Conservation (phyloP, 2,329 filamentous ascomycete species). For the Trichothecium sympodiale region DNA sequence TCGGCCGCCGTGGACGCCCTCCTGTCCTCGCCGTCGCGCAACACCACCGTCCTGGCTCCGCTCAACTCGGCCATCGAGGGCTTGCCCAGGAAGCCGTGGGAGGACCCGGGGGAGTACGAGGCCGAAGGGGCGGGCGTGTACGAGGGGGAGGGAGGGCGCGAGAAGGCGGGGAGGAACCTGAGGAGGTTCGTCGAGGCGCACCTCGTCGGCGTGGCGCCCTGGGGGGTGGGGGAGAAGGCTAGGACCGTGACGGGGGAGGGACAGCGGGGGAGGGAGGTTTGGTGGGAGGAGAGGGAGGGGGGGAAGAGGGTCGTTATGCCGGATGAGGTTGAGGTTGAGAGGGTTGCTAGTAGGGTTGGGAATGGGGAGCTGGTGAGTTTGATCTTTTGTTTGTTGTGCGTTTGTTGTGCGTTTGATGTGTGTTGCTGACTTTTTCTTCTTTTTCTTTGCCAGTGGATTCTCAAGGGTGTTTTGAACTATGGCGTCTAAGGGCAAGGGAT, state of each 20-base stretch:
- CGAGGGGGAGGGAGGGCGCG: conserved; percentile 60
- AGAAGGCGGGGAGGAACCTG: conserved; percentile 67
- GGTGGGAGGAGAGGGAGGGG: conserved; percentile 68
- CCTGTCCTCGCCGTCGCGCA: conserved; percentile 53
- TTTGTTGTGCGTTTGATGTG: not conserved
- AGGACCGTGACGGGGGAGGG: conserved; percentile 45
- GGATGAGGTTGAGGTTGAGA: conserved; percentile 65
- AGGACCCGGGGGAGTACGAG: conserved; percentile 31
- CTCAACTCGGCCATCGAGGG: conserved; percentile 69
- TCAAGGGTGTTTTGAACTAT: conserved; percentile 42
- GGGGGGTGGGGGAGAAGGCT: conserved; percentile 62
- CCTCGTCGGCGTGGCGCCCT: conserved; percentile 64
- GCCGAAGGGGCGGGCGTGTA: conserved; percentile 52
- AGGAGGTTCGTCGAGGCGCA: conserved; percentile 77
- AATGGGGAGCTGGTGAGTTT: conserved; percentile 69
- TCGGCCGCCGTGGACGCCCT: conserved; percentile 57
- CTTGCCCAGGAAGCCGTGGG: conserved; percentile 77
- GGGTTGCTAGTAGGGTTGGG: conserved; percentile 60
- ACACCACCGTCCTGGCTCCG: conserved; percentile 81
- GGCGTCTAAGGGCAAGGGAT: conserved; percentile 2
- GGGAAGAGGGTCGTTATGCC: conserved; percentile 66
- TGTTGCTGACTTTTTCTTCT: conserved; percentile 11
- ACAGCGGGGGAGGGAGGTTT: conserved; percentile 42
- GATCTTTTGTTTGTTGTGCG: not conserved
- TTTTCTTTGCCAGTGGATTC: conserved; percentile 44